These are phyloP conservation scores for Claviceps digitariae DNA, from an alignment of 2,329 filamentous ascomycete species.

Conservation along the genomic window DNA sequence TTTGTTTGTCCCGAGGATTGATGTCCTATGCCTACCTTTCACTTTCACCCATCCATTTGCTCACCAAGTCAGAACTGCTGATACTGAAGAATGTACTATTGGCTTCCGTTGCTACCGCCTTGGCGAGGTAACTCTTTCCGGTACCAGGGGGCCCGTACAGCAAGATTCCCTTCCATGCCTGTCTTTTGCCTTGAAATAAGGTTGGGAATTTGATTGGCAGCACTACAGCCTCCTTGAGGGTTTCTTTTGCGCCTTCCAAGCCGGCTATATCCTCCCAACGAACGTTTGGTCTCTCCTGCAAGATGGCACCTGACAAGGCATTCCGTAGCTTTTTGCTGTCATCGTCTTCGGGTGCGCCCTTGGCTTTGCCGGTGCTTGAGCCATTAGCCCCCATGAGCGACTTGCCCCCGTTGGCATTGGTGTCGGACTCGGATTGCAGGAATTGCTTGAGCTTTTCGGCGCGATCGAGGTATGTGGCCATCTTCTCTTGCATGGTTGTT, in stretches of 20 bases:
- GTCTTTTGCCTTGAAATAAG: conserved; percentile 86
- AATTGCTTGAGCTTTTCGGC: conserved; percentile 96
- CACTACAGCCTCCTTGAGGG: conserved; percentile 93
- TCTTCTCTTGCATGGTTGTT: conserved; percentile 93
- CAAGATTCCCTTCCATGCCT: conserved; percentile 97
- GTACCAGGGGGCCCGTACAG: conserved; percentile 94
- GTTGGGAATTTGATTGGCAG: conserved; percentile 97
- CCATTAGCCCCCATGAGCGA: conserved; percentile 56
- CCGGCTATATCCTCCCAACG: conserved; percentile 98
- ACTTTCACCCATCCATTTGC: conserved; percentile 99
- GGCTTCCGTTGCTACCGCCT: conserved; percentile 93
- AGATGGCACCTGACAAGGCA: conserved; percentile 79
- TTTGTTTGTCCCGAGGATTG: neutral
- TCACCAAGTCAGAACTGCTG: conserved; percentile 90
- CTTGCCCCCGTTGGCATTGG: conserved; percentile 52
- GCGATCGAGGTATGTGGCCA: conserved; percentile 94
- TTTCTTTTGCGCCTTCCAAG: conserved; percentile 86
- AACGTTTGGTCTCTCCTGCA: conserved; percentile 91
- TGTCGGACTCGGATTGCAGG: conserved; percentile 61
- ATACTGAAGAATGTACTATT: conserved; percentile 99
- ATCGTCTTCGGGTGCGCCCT: conserved; percentile 63
- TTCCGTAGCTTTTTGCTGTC: conserved; percentile 92
- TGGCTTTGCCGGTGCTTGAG: conserved; percentile 44
- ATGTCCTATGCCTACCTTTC: conserved; percentile 53
- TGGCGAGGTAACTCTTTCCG: conserved; percentile 94